Base-by-base conservation (phyloP, 192 early-diverging fungal species). In the Umbelopsis ramanniana region DNA sequence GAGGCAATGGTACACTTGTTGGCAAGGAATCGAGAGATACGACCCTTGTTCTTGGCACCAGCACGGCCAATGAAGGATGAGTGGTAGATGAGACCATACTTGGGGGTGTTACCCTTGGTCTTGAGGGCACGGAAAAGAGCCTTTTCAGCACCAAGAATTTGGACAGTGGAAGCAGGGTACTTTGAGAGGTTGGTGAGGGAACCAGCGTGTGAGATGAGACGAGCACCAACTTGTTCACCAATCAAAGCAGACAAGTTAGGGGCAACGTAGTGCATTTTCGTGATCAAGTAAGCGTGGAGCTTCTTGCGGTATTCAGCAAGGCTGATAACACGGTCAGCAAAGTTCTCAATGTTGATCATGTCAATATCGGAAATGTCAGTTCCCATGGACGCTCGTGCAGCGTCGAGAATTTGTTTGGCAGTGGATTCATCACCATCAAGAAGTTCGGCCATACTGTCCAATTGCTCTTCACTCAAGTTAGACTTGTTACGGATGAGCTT, bases 141-240 rank as follows among this genome's bases (percentile, higher is more conserved):
- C 89, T 98, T 98, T 78, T 98, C 97, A 67, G 97, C 97, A 72
- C 97, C 97, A 33, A 98, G 85, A 79, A 98, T 98, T 85, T 98
- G 97, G 38, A 99, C 91, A 22, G 97, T 99, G 22, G 95, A 96
- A 47, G 96, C 95, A 54, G 97, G 96, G 75, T 96, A 95, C 86
- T 99, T 99, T 77, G 95, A 89, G 46, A 99, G 90, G 86, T 96
- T 98, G 60, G 94, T 92, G 57, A 98, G 87, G n/a, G 94, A 95
- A 48, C 97, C 97, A 52, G 97, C 97, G 74, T 97, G 95, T 19
- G 96, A 90, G 79, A 98, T 98, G 66, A 98, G 85, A 74, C 97
- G 91, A n/a, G 97, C 97, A 71, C 95, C 97, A 48, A 98, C 94
- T 54, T 96, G 80, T 82, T 98, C 97, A 70, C 97, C 97, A 72